phyloP scores from a whole-genome alignment of 2,329 filamentous ascomycete genomes.

The Trichoderma atroviride region DNA sequence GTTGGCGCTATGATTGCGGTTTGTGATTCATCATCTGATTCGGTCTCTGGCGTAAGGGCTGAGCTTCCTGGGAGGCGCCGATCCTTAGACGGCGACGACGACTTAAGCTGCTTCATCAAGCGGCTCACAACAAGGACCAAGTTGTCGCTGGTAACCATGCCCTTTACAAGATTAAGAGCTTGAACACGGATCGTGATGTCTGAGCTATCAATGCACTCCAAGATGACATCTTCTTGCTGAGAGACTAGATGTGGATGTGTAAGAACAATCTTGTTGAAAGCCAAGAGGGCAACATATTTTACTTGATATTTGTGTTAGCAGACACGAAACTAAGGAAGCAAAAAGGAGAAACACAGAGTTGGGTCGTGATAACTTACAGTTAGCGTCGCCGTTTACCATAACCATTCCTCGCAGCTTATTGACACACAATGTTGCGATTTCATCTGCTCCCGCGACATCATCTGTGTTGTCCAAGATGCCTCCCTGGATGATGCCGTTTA shows the following conservation, averaged over 20 bases:
- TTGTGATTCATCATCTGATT: conserved; percentile 57
- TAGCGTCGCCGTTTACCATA: conserved; percentile 88
- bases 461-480: conserved; percentile 86
- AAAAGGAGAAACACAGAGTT: not conserved
- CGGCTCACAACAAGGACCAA: conserved; percentile 81
- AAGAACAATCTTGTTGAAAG: conserved; percentile 90
- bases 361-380: conserved; percentile 64
- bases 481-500: conserved; percentile 96
- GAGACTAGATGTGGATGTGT: conserved; percentile 88
- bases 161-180: conserved; percentile 86
- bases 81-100: conserved; percentile 57
- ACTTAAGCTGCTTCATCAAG: conserved; percentile 82
- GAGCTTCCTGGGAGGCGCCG: conserved; percentile 47
- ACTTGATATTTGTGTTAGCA: conserved; percentile 55
- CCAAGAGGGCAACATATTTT: conserved; percentile 94
- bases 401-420: conserved; percentile 93
- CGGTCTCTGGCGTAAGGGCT: conserved; percentile 46
- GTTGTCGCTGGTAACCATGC: conserved; percentile 90
- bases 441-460: conserved; percentile 79
- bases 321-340: not conserved
- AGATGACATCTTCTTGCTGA: conserved; percentile 92
- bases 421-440: conserved; percentile 90
- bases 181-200: conserved; percentile 96
- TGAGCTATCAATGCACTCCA: conserved; percentile 92
- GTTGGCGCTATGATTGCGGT: conserved; percentile 43